Percentiles rank a stretch among this genome's conserved stretches.
phyloP scores from a whole-genome alignment of 1,284 basidiomycete species.

The Tetrapyrgos nigripes region DNA sequence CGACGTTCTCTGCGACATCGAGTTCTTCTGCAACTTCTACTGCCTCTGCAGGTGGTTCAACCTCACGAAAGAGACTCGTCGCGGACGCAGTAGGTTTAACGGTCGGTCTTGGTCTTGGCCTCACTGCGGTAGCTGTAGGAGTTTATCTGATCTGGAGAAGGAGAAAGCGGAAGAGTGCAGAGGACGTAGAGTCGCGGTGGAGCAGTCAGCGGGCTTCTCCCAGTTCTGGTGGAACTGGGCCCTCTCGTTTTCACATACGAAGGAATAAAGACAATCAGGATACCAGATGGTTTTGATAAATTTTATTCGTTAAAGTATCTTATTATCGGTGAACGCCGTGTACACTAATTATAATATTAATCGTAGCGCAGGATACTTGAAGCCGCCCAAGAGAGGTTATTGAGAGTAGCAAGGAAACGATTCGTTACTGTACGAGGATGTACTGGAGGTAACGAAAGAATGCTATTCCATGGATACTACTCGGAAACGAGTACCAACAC shows the following conservation, averaged over 20 bases:
- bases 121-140: constrained; percentile 36
- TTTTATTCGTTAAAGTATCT: not conserved
- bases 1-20: constrained; percentile 19
- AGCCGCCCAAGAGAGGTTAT: not conserved
- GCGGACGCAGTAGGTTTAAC: constrained; percentile 45
- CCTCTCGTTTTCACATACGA: not conserved
- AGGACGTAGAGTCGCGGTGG: not conserved
- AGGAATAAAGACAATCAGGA: constrained; percentile 10
- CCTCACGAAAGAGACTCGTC: constrained; percentile 28
- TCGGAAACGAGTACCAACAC: not conserved
- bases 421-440: no score
- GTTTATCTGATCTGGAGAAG: constrained; percentile 40
- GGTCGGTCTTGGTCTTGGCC: constrained; percentile 46
- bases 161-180: constrained; percentile 23
- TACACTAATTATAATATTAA: no score
- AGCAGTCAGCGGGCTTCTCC: not conserved
- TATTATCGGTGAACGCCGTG: no score
- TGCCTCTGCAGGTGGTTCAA: constrained; percentile 19
- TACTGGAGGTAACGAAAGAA: no score
- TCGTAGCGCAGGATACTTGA: not conserved
- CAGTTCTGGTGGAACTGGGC: not conserved
- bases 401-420: no score
- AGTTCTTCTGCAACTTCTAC: constrained; percentile 18
- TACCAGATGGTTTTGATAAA: constrained; percentile 13
- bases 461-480: not conserved